Evolutionary conservation across 495 filamentous ascomycete species (phyloP).

Genomic region (Podospora conica): DNA sequence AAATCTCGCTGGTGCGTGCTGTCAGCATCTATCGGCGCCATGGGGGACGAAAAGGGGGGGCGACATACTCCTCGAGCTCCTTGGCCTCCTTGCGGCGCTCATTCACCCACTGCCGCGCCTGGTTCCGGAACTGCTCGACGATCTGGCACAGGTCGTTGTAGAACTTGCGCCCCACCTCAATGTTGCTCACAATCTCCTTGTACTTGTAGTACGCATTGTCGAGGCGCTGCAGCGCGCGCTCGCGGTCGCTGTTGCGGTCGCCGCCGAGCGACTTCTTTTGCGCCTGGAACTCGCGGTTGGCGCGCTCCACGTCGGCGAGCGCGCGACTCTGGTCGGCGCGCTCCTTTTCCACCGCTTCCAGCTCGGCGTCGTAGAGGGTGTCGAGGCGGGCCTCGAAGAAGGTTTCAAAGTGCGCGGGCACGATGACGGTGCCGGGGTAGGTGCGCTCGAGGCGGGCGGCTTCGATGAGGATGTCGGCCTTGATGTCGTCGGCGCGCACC

Average conservation of each 20-base stretch:
- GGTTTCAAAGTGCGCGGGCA: constrained; percentile 79
- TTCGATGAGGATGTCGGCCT: constrained; percentile 71
- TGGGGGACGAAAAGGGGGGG: not conserved
- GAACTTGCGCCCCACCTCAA: constrained; percentile 87
- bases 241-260: constrained; percentile 67
- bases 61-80: constrained; percentile 61
- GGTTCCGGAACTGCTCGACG: constrained; percentile 65
- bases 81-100: constrained; percentile 74
- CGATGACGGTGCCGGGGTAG: constrained; percentile 75
- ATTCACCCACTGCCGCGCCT: constrained; percentile 70
- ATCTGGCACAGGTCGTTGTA: constrained; percentile 93
- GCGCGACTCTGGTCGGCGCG: constrained; percentile 69
- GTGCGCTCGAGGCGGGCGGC: constrained; percentile 78
- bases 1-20: constrained; percentile 36
- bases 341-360: constrained; percentile 64
- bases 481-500: constrained; percentile 83
- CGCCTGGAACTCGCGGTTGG: constrained; percentile 70
- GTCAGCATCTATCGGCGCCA: not conserved
- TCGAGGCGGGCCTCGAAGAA: constrained; percentile 79
- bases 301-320: constrained; percentile 57
- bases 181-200: constrained; percentile 84
- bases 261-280: constrained; percentile 62
- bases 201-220: constrained; percentile 94
- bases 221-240: constrained; percentile 77
- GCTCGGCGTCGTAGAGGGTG: constrained; percentile 68